Percentiles rank a stretch among this genome's conserved stretches.
Conservation (phyloP, 1,284 basidiomycete genomes). For the Papiliotrema flavescens region DNA sequence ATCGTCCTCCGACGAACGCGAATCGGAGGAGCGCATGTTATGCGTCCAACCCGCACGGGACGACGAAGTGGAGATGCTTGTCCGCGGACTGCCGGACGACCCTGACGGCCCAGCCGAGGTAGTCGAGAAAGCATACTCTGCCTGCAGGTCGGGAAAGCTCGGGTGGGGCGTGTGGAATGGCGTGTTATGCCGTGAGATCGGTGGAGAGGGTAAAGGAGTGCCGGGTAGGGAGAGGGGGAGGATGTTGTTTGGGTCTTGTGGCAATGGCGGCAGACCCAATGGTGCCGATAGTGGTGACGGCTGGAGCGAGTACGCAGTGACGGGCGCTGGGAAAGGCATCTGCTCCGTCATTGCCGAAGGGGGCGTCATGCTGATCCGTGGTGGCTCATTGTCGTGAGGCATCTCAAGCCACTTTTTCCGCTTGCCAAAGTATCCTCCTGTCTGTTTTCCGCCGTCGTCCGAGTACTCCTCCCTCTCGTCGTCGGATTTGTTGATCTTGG, state of each 20-base stretch:
- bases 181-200: conserved; percentile 12
- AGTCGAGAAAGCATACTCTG: conserved; percentile 12
- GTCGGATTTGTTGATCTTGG: neutral
- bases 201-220: conserved; percentile 20
- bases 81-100: conserved; percentile 17
- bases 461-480: conserved; percentile 2
- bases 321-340: neutral
- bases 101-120: conserved; percentile 7
- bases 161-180: conserved; percentile 20
- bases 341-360: neutral
- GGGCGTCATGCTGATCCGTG: conserved; percentile 1
- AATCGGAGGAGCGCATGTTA: conserved; percentile 10
- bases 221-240: conserved; percentile 25
- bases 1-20: conserved; percentile 23
- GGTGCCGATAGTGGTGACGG: neutral
- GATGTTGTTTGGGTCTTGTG: conserved; percentile 27
- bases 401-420: neutral
- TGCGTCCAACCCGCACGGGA: conserved; percentile 18
- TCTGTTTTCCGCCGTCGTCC: neutral
- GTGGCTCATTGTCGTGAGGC: neutral
- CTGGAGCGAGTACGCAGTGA: neutral
- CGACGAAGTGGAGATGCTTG: conserved; percentile 26
- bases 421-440: neutral
- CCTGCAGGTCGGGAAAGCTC: conserved; percentile 16
- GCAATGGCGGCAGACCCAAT: conserved; percentile 14